A percentile compares a stretch with the other conserved stretches of the same genome.
Evolutionary conservation across 352 stramenopile genomes (phyloP).

Genomic region (Globisporangium irregulare): DNA sequence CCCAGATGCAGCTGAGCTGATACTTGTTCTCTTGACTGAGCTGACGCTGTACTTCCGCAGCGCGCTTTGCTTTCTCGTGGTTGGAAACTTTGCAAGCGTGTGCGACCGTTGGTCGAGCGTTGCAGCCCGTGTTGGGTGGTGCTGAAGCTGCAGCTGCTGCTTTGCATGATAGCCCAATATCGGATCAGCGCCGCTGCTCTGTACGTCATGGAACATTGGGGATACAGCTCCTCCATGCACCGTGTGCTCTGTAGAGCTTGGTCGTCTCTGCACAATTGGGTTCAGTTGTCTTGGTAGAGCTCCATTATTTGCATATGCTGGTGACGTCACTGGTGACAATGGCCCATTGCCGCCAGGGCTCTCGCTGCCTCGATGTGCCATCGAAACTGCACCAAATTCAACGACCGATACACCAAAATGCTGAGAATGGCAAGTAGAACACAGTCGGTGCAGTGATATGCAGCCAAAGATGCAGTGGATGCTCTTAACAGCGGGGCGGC

Average conservation of each 20-base stretch:
- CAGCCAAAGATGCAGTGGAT: background rate
- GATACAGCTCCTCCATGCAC: background rate
- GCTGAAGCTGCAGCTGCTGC: background rate
- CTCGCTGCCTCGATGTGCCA: slow-evolving; percentile 5
- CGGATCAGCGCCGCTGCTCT: slow-evolving; percentile 2
- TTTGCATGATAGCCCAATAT: background rate
- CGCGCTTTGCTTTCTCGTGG: slow-evolving; percentile 1
- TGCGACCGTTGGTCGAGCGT: slow-evolving; percentile 13
- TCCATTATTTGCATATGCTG: background rate
- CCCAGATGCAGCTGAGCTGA: slow-evolving; percentile 1
- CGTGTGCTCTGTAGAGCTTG: background rate
- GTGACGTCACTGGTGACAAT: background rate
- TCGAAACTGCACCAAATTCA: slow-evolving; percentile 3
- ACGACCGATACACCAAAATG: slow-evolving; percentile 2
- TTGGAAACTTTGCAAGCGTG: background rate
- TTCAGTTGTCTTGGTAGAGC: slow-evolving; percentile 3
- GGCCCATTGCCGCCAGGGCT: background rate
- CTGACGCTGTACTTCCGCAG: slow-evolving; percentile 14
- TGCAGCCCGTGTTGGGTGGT: slow-evolving; percentile 6
- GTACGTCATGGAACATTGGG: slow-evolving; percentile 1
- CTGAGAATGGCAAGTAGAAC: background rate
- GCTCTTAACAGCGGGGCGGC: background rate
- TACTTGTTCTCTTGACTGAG: slow-evolving; percentile 8
- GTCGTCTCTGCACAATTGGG: slow-evolving; percentile 9
- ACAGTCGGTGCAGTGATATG: background rate